Evolutionary conservation across 2,329 filamentous ascomycete genomes (phyloP).

Genomic region (Huntiella bhutanensis): DNA sequence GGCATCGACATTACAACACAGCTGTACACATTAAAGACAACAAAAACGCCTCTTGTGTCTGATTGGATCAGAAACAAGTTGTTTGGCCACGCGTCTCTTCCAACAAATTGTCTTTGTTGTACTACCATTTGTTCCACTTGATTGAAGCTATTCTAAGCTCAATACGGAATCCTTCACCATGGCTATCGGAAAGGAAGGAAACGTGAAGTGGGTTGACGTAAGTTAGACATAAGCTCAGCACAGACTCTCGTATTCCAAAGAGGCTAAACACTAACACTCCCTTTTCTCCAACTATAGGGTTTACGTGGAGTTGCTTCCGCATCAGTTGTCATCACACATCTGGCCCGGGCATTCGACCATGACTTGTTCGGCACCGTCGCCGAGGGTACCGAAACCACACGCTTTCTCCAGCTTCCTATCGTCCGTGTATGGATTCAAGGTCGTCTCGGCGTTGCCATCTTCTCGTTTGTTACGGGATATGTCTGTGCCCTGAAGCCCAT

Average conservation of each 20-base stretch:
- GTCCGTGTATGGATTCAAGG: slow-evolving; percentile 40
- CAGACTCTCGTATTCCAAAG: neutral
- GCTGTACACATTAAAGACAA: too few relatives aligned
- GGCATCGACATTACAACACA: too few relatives aligned
- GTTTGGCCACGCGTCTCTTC: too few relatives aligned
- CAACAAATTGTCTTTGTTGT: neutral
- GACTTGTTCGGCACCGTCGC: slow-evolving; percentile 29
- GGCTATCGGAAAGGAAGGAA: slow-evolving; percentile 26
- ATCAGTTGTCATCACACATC: slow-evolving; percentile 35
- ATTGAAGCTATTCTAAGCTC: neutral
- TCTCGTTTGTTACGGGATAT: slow-evolving; percentile 45
- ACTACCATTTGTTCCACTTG: neutral
- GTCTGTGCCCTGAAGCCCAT: slow-evolving; percentile 45
- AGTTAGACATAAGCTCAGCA: slow-evolving; percentile 16
- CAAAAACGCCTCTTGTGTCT: too few relatives aligned
- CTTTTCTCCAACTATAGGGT: slow-evolving; percentile 21
- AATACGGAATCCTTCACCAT: slow-evolving; percentile 14
- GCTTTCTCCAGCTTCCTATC: slow-evolving; percentile 37
- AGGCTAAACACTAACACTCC: neutral
- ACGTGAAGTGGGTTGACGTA: slow-evolving; percentile 43
- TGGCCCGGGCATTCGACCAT: slow-evolving; percentile 31
- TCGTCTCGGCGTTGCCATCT: slow-evolving; percentile 46
- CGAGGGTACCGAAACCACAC: slow-evolving; percentile 24
- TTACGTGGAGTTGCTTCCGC: slow-evolving; percentile 35
- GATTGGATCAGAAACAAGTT: too few relatives aligned